phyloP scores from a whole-genome alignment of 2,329 filamentous ascomycete species.

The Calonectria pauciramosa region DNA sequence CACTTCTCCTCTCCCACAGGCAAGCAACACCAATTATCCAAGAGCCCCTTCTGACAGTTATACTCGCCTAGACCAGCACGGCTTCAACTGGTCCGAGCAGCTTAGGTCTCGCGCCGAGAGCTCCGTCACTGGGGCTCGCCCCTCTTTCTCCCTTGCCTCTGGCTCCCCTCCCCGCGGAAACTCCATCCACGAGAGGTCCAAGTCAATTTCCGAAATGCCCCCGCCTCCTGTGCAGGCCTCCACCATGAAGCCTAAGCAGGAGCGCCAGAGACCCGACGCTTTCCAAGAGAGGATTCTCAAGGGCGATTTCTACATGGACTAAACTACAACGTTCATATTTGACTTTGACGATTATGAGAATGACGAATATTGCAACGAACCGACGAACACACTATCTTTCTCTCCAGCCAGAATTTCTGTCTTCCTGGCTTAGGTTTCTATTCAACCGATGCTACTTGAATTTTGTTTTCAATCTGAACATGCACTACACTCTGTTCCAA shows the following conservation, averaged over 20 bases:
- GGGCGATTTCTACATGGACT: conserved; percentile 99
- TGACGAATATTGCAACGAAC: conserved; percentile 36
- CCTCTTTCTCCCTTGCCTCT: conserved; percentile 71
- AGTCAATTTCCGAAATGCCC: conserved; percentile 77
- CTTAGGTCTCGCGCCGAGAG: conserved; percentile 93
- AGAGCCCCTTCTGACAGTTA: conserved; percentile 76
- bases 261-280: conserved; percentile 83
- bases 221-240: conserved; percentile 67
- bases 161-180: conserved; percentile 52
- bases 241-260: conserved; percentile 55
- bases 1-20: conserved; percentile 59
- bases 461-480: conserved; percentile 29
- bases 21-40: conserved; percentile 70
- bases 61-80: conserved; percentile 80
- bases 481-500: conserved; percentile 22
- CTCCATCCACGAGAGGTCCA: conserved; percentile 73
- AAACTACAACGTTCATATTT: conserved; percentile 46
- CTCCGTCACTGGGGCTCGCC: conserved; percentile 70
- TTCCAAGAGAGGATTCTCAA: conserved; percentile 98
- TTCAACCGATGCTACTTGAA: conserved; percentile 26
- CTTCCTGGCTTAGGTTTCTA: conserved; percentile 17
- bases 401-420: conserved; percentile 32
- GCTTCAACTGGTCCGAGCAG: conserved; percentile 98
- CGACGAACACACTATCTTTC: conserved; percentile 27
- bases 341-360: conserved; percentile 35